Percentiles rank a stretch among this genome's conserved stretches.
phyloP scores from a whole-genome alignment of 2,329 filamentous ascomycete species.

The Fusarium setosum region DNA sequence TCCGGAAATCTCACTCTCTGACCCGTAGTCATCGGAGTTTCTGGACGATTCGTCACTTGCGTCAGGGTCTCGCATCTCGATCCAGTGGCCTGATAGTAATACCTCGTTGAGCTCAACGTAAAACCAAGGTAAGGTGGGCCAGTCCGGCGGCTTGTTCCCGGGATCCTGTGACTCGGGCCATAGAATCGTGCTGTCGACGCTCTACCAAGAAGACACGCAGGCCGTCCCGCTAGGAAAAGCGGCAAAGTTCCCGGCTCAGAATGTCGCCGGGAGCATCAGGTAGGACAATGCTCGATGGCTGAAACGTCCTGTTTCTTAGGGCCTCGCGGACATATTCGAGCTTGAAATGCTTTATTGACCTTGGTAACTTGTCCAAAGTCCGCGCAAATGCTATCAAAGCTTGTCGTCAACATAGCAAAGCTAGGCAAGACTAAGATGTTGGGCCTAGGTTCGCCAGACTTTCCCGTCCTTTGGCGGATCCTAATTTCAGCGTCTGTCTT shows the following conservation, averaged over 20 bases:
- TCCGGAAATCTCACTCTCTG: background rate
- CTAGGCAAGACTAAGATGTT: background rate
- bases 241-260: background rate
- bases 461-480: conserved; percentile 12
- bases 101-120: conserved; percentile 6
- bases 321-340: conserved; percentile 6
- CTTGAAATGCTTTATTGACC: background rate
- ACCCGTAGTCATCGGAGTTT: background rate
- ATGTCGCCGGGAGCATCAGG: background rate
- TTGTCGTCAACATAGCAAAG: background rate
- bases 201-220: conserved; percentile 3
- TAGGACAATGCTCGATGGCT: background rate
- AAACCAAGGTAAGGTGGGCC: background rate
- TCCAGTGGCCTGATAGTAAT: conserved; percentile 8
- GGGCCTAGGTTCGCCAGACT: background rate
- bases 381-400: conserved; percentile 1
- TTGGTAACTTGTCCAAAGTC: conserved; percentile 2
- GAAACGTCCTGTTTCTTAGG: background rate
- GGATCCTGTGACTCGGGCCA: background rate
- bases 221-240: background rate
- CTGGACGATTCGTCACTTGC: background rate
- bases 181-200: conserved; percentile 16
- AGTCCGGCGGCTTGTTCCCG: background rate
- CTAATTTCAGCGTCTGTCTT: background rate
- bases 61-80: background rate